These are phyloP conservation scores for Aureobasidium sp. DNA, from an alignment of 2,329 filamentous ascomycete species.

Conservation along the genomic window DNA sequence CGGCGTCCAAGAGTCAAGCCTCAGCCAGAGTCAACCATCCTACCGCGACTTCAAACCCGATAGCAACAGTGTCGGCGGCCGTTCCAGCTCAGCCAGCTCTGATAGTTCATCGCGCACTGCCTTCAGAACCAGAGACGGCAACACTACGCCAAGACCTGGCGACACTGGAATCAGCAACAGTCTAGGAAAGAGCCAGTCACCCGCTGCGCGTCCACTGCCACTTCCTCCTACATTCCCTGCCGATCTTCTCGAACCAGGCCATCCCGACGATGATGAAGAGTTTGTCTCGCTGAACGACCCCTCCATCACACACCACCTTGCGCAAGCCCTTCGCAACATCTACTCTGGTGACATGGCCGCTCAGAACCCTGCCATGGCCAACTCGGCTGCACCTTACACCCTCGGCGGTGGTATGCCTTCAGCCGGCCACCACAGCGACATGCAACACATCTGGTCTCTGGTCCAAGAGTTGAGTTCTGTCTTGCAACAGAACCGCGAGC, in stretches of 20 bases:
- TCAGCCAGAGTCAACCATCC: background rate
- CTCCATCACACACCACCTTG: background rate
- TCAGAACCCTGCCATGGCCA: slow-evolving; percentile 16
- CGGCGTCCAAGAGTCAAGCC: background rate
- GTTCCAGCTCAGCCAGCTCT: background rate
- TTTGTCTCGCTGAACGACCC: slow-evolving; percentile 10
- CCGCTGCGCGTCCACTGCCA: background rate
- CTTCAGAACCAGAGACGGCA: background rate
- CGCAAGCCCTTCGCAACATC: background rate
- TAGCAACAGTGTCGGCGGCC: background rate
- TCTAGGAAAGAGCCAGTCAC: background rate
- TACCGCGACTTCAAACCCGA: background rate
- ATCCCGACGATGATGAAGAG: background rate
- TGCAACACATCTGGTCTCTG: slow-evolving; percentile 31
- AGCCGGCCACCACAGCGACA: slow-evolving; percentile 32
- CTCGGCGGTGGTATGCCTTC: slow-evolving; percentile 24
- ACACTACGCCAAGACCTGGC: background rate
- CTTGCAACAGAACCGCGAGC: slow-evolving; percentile 31
- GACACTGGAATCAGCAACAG: background rate
- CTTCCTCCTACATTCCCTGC: background rate
- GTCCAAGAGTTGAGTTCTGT: slow-evolving; percentile 29
- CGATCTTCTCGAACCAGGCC: background rate
- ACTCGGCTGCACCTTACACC: slow-evolving; percentile 15
- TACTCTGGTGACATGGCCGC: slow-evolving; percentile 15
- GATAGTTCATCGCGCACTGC: background rate